Evolutionary conservation across 2,329 filamentous ascomycete genomes (phyloP).

Genomic region (Sclerotinia spermophila): DNA sequence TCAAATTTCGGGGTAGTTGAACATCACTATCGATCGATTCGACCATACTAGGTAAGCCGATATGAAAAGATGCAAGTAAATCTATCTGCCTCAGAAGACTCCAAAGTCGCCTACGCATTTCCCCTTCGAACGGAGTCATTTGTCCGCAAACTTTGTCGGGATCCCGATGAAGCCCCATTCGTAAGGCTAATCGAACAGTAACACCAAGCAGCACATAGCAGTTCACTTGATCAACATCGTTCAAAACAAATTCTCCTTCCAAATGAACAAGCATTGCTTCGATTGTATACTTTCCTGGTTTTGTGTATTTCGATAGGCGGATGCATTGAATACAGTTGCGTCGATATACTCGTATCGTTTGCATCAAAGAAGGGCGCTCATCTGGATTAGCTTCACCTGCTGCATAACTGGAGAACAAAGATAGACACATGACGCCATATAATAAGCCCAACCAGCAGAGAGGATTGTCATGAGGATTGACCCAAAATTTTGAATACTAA

Average conservation of each 20-base stretch:
- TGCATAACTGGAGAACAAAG: conserved; percentile 42
- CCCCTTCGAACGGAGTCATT: conserved; percentile 50
- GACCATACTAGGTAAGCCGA: conserved; percentile 58
- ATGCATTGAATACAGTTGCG: conserved; percentile 51
- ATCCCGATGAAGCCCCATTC: conserved; percentile 58
- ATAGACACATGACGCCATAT: conserved; percentile 35
- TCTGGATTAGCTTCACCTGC: conserved; percentile 46
- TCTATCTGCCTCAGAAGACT: conserved; percentile 55
- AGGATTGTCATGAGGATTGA: conserved; percentile 40
- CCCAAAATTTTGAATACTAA: conserved; percentile 50
- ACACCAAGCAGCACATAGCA: conserved; percentile 52
- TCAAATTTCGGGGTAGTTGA: conserved; percentile 40
- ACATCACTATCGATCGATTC: conserved; percentile 41
- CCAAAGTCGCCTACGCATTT: conserved; percentile 61
- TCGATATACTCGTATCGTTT: conserved; percentile 48
- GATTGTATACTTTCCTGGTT: conserved; percentile 47
- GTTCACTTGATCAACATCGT: conserved; percentile 49
- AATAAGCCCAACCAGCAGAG: conserved; percentile 50
- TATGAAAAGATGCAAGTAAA: conserved; percentile 60
- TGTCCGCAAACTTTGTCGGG: conserved; percentile 33
- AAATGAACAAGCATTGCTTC: conserved; percentile 51
- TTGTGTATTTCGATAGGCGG: conserved; percentile 48
- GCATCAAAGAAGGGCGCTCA: conserved; percentile 43
- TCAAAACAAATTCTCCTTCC: conserved; percentile 52
- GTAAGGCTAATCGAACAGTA: conserved; percentile 51